Conservation (phyloP, 208 protist species). For the Borovskyia barvae region DNA sequence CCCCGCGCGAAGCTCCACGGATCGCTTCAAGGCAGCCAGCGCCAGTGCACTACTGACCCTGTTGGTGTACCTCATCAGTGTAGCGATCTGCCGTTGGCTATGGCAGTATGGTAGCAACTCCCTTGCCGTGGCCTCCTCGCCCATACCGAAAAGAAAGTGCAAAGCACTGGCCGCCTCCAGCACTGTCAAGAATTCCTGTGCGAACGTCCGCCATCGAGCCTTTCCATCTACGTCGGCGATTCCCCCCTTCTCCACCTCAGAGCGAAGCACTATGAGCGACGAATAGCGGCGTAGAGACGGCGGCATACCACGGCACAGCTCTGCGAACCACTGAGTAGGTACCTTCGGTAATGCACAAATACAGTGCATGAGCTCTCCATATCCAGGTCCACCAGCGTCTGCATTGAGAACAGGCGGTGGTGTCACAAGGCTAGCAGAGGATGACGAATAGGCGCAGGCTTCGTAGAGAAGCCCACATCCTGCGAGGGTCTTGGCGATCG, state of each 20-base stretch:
- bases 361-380: constrained; percentile 3
- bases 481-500: constrained; percentile 5
- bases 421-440: constrained; percentile 2
- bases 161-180: constrained; percentile 33
- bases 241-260: constrained; percentile 5
- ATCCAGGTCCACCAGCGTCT: background rate
- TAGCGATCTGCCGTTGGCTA: constrained; percentile 29
- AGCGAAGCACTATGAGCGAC: constrained; percentile 13
- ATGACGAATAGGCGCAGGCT: constrained; percentile 18
- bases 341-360: constrained; percentile 22
- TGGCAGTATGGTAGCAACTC: constrained; percentile 39
- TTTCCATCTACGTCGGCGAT: background rate
- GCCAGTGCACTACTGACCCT: constrained; percentile 10
- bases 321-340: constrained; percentile 6
- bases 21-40: constrained; percentile 17
- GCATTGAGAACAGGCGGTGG: background rate
- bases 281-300: constrained; percentile 17
- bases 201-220: constrained; percentile 5
- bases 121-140: constrained; percentile 32
- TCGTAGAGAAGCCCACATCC: constrained; percentile 18
- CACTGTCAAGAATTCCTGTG: constrained; percentile 9
- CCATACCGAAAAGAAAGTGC: constrained; percentile 34
- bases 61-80: constrained; percentile 45
- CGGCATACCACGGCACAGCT: constrained; percentile 11
- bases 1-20: constrained; percentile 2